A percentile compares a stretch with the other conserved stretches of the same genome.
phyloP scores from a whole-genome alignment of 768 basidiomycete species.

The Tremella yokohamensis region DNA sequence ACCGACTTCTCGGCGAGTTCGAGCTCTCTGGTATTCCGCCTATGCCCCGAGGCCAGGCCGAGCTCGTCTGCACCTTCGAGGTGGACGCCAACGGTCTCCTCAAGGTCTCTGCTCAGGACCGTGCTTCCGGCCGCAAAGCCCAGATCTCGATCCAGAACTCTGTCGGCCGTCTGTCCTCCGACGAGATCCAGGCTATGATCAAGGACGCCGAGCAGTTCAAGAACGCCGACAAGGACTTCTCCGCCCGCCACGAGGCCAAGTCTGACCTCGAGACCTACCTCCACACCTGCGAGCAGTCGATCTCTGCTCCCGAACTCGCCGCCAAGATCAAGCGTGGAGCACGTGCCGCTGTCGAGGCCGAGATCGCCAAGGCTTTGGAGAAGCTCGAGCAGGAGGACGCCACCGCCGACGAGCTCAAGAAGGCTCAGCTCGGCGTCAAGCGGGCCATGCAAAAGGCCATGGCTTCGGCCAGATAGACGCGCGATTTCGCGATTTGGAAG shows the following conservation, averaged over 20 bases:
- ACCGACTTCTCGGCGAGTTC: slow-evolving; percentile 97
- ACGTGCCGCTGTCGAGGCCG: slow-evolving; percentile 88
- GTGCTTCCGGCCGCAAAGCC: slow-evolving; percentile 98
- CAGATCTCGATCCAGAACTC: slow-evolving; percentile 96
- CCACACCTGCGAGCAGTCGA: slow-evolving; percentile 70
- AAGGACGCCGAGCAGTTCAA: slow-evolving; percentile 87
- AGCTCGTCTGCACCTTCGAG: slow-evolving; percentile 98
- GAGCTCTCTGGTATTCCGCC: slow-evolving; percentile 98
- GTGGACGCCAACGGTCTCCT: slow-evolving; percentile 98
- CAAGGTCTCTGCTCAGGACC: slow-evolving; percentile 97
- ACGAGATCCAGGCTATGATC: slow-evolving; percentile 99
- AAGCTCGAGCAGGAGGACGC: slow-evolving; percentile 97
- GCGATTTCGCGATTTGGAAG: not conserved
- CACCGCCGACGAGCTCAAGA: slow-evolving; percentile 87
- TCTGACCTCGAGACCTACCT: slow-evolving; percentile 97
- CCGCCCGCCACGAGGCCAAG: slow-evolving; percentile 94
- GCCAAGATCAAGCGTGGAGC: slow-evolving; percentile 99
- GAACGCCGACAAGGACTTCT: slow-evolving; percentile 77
- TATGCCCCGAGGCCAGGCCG: slow-evolving; percentile 98
- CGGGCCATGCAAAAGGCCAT: slow-evolving; percentile 93
- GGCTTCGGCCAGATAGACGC: slow-evolving; percentile 50
- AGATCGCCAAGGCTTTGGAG: slow-evolving; percentile 96
- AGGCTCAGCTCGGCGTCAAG: slow-evolving; percentile 91
- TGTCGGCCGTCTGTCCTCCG: slow-evolving; percentile 92
- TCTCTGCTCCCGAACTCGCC: slow-evolving; percentile 92